Conservation (phyloP, 176 grass and related monocot genomes). For the Triticum urartu region DNA sequence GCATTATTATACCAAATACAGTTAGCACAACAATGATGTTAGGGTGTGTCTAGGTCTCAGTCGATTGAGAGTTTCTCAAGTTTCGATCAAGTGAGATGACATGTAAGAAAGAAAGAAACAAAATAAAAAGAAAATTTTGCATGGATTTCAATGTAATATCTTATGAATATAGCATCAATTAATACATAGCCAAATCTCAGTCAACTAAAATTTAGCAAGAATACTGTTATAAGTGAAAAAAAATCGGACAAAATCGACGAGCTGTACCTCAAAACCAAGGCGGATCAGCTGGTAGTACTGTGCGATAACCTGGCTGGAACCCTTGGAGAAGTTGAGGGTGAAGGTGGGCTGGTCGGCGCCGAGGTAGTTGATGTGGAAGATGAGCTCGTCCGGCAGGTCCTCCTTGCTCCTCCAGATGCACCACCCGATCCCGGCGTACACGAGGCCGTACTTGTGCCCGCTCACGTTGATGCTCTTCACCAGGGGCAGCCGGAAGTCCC, state of each 20-base stretch:
- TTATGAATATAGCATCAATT: no score
- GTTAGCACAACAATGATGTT: no score
- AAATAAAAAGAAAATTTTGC: no score
- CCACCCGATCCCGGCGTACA: conserved; percentile 89
- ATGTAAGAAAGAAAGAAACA: no score
- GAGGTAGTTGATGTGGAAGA: conserved; percentile 98
- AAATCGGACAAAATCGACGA: not conserved
- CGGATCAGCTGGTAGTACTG: conserved; percentile 94
- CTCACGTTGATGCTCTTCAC: conserved; percentile 96
- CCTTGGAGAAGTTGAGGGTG: conserved; percentile 97
- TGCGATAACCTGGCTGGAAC: conserved; percentile 90
- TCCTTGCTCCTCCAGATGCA: conserved; percentile 84
- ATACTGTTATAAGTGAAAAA: not conserved
- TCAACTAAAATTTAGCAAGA: no score
- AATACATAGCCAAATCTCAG: no score
- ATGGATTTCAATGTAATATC: no score
- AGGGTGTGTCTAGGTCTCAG: no score
- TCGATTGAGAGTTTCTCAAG: no score
- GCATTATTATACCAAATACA: not conserved
- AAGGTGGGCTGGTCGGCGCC: conserved; percentile 95
- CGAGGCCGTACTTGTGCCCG: conserved; percentile 87
- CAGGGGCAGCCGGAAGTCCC: conserved; percentile 91
- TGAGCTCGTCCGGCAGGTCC: conserved; percentile 88
- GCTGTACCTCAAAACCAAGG: conserved; percentile 67
- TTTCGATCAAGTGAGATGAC: no score